Conservation (phyloP, 2,329 filamentous ascomycete genomes). For the Aspergillus sp. region DNA sequence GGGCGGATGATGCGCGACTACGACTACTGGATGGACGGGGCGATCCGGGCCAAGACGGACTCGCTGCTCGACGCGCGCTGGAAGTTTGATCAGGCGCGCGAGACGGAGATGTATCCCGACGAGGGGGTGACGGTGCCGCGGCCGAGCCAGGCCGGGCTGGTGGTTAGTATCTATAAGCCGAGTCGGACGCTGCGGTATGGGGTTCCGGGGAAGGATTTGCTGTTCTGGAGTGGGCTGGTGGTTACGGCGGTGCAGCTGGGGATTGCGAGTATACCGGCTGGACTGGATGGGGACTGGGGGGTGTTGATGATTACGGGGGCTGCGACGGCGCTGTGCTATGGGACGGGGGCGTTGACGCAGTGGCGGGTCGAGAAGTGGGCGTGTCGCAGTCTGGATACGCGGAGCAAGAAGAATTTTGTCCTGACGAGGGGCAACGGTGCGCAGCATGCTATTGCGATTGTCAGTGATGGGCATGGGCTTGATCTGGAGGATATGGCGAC, state of each 20-base stretch:
- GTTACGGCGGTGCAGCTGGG: constrained; percentile 28
- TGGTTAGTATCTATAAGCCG: constrained; percentile 26
- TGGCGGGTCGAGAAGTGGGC: constrained; percentile 49
- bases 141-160: constrained; percentile 24
- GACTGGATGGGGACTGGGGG: constrained; percentile 36
- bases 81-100: constrained; percentile 7
- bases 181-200: constrained; percentile 15
- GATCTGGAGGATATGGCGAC: constrained; percentile 46
- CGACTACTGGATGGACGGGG: constrained; percentile 30
- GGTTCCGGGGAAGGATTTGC: constrained; percentile 20
- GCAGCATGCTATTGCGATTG: constrained; percentile 42
- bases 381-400: constrained; percentile 28
- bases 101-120: constrained; percentile 6
- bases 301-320: constrained; percentile 41
- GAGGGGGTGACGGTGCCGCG: constrained; percentile 4
- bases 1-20: constrained; percentile 46
- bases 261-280: constrained; percentile 37
- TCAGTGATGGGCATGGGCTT: constrained; percentile 33
- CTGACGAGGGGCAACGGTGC: constrained; percentile 45
- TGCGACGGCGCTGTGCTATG: constrained; percentile 40
- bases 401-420: constrained; percentile 27
- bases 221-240: constrained; percentile 26
- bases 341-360: constrained; percentile 40
- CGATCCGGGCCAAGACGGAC: constrained; percentile 11
- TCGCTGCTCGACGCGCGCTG: constrained; percentile 13